Evolutionary conservation across 352 stramenopile genomes (phyloP).

Genomic region (Globisporangium yorkense): DNA sequence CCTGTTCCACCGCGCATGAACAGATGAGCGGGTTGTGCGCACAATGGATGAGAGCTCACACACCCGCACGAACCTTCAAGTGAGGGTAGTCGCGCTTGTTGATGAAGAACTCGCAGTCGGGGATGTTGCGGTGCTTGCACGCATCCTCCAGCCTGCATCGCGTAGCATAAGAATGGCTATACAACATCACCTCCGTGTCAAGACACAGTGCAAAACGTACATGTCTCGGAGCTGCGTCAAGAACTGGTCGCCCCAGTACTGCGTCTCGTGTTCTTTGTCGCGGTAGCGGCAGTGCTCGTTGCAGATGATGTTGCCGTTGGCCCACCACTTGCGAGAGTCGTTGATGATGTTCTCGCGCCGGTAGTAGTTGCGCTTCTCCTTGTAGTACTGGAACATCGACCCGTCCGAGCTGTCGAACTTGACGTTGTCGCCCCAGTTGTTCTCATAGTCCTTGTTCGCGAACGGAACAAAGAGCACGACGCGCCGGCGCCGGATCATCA

Average conservation of each 20-base stretch:
- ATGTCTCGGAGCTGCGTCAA: conserved; percentile 95
- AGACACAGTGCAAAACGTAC: conserved; percentile 18
- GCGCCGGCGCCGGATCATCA: conserved; percentile 95
- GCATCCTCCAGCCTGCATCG: conserved; percentile 85
- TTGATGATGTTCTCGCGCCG: conserved; percentile 76
- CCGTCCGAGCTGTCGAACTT: conserved; percentile 88
- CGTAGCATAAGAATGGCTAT: not conserved
- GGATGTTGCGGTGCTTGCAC: conserved; percentile 91
- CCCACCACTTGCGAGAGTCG: conserved; percentile 95
- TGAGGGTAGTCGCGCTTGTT: conserved; percentile 99
- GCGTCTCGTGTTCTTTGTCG: conserved; percentile 86
- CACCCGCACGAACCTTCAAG: conserved; percentile 85
- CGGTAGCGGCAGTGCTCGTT: conserved; percentile 92
- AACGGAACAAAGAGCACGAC: conserved; percentile 97
- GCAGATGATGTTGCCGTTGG: conserved; percentile 99
- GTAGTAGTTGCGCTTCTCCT: conserved; percentile 76
- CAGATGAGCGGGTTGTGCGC: not conserved
- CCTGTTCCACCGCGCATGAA: conserved; percentile 22
- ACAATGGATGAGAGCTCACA: not conserved
- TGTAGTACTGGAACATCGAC: conserved; percentile 91
- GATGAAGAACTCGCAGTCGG: conserved; percentile 99
- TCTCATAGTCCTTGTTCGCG: conserved; percentile 96
- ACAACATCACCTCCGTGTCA: not conserved
- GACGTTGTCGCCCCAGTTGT: conserved; percentile 94
- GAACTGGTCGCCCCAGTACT: conserved; percentile 98